phyloP scores from a whole-genome alignment of 129 eudicot species.

The Artemisia argyi region DNA sequence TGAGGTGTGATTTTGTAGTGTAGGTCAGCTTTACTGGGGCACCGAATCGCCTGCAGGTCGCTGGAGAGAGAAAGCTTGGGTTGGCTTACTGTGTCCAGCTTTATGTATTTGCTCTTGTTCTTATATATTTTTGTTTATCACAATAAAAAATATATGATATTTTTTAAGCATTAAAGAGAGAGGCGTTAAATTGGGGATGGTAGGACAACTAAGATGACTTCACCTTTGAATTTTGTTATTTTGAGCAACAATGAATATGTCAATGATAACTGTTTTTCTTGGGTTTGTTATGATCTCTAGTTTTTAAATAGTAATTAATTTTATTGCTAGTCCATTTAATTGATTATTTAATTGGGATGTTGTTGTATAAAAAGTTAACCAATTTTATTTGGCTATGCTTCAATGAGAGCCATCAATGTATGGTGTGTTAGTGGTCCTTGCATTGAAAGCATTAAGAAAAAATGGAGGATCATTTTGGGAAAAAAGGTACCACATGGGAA shows the following conservation, averaged over 20 bases:
- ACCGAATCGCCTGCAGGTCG: too few relatives aligned
- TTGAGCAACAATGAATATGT: slow-evolving; percentile 46
- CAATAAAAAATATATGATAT: not conserved
- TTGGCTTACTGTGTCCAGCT: too few relatives aligned
- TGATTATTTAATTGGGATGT: not conserved
- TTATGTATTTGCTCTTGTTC: too few relatives aligned
- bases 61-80: too few relatives aligned
- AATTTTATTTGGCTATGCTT: slow-evolving; percentile 1
- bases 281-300: not conserved
- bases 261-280: slow-evolving; percentile 38
- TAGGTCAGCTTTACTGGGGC: too few relatives aligned
- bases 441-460: slow-evolving; percentile 31
- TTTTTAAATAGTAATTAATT: not conserved
- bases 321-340: not conserved
- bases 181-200: slow-evolving; percentile 36
- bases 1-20: too few relatives aligned
- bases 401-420: slow-evolving; percentile 19
- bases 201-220: slow-evolving; percentile 40
- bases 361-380: slow-evolving; percentile 2
- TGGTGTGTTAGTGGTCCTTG: slow-evolving; percentile 42
- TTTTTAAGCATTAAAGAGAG: slow-evolving; percentile 38
- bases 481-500: slow-evolving; percentile 44
- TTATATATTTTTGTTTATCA: not conserved
- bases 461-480: slow-evolving; percentile 36
- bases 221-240: slow-evolving; percentile 45